Percentiles rank a stretch among this genome's conserved stretches.
Evolutionary conservation across 108 stramenopile species (phyloP).

Genomic region (Nitzschia sp.): DNA sequence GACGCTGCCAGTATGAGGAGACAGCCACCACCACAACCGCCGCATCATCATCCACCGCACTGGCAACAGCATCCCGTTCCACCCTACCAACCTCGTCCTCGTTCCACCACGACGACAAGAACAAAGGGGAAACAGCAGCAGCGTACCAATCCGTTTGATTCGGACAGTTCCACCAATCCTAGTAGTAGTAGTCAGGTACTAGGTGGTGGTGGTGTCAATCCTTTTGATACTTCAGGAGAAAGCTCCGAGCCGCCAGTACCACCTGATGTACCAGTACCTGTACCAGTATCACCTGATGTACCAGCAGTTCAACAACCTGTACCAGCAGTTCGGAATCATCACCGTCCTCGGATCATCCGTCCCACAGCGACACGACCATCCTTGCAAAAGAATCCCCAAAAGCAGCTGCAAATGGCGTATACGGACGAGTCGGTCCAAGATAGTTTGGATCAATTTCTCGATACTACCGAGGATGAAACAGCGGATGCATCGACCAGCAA

Average conservation of each 20-base stretch:
- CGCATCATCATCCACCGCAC: not conserved
- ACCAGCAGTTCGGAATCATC: no score
- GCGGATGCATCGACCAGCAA: not conserved
- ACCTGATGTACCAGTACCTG: not conserved
- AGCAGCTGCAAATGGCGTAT: not conserved
- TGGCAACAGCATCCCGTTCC: not conserved
- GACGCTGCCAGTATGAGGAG: not conserved
- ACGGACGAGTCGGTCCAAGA: conserved; percentile 2
- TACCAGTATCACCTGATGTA: not conserved
- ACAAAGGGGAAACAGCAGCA: not conserved
- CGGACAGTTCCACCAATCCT: not conserved
- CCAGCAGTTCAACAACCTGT: not conserved
- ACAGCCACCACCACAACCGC: not conserved
- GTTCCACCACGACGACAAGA: not conserved
- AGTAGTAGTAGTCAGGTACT: no score
- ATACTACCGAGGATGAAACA: conserved; percentile 9
- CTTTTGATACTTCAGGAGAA: conserved; percentile 6
- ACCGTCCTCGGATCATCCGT: not conserved
- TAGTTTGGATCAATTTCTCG: conserved; percentile 17
- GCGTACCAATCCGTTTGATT: conserved; percentile 4
- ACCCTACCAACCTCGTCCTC: not conserved
- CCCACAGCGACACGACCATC: conserved; percentile 1
- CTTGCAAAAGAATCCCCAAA: conserved; percentile 14
- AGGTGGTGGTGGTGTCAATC: no score
- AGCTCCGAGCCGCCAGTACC: not conserved